phyloP scores from a whole-genome alignment of 768 basidiomycete genomes.

The Suillus clintonianus region DNA sequence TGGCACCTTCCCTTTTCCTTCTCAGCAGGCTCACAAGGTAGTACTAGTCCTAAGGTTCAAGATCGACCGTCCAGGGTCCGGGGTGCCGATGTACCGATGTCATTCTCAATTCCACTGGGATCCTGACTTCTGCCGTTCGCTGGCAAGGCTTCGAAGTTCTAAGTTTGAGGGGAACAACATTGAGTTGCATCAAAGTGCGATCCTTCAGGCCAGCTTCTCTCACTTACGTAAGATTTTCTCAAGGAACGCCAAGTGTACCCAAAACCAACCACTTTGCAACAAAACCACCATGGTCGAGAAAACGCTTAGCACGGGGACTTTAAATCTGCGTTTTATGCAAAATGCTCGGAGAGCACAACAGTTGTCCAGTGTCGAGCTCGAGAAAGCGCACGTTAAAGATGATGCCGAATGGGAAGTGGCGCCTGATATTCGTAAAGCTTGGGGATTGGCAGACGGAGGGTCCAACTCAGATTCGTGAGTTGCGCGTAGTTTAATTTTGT shows the following conservation, averaged over 20 bases:
- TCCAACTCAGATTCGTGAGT: constrained; percentile 10
- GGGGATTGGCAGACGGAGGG: constrained; percentile 33
- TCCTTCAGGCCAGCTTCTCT: neutral
- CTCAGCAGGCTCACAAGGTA: neutral
- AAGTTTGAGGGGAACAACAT: neutral
- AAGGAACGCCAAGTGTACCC: neutral
- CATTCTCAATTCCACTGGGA: neutral
- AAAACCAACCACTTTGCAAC: neutral
- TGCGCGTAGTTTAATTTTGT: constrained; percentile 3
- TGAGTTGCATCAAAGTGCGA: neutral
- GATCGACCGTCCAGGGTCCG: neutral
- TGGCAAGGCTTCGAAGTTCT: neutral
- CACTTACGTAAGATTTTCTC: constrained; percentile 5
- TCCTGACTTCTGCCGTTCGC: neutral
- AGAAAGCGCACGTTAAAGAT: constrained; percentile 58
- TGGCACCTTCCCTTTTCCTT: neutral
- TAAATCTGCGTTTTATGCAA: constrained; percentile 74
- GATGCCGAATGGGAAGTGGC: constrained; percentile 68
- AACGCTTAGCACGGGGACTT: constrained; percentile 60
- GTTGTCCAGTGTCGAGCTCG: constrained; percentile 48
- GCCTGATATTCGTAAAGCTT: constrained; percentile 52
- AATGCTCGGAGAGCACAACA: constrained; percentile 62
- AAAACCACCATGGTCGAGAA: constrained; percentile 36
- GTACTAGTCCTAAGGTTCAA: neutral
- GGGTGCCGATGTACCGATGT: neutral